Conservation (phyloP, 768 basidiomycete species). For the Lentinula detonsa region DNA sequence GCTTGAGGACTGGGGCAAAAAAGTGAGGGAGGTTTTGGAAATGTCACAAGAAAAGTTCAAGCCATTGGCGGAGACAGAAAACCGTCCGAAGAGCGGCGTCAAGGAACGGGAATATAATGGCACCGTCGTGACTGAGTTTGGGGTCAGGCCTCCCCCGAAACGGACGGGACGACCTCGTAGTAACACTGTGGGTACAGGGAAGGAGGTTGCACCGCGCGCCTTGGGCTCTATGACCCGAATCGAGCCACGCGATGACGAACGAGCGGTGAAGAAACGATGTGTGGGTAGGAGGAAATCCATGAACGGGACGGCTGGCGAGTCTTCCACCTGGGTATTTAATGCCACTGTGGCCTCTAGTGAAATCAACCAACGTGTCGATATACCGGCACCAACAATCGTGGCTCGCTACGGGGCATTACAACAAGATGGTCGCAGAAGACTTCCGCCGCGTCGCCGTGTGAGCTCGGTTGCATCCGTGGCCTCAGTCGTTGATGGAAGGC, state of each 20-base stretch:
- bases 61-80: conserved; percentile 38
- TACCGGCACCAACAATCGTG: not conserved
- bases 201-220: conserved; percentile 2
- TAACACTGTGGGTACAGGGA: conserved; percentile 20
- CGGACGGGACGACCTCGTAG: conserved; percentile 24
- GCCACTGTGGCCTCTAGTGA: conserved; percentile 43
- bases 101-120: conserved; percentile 9
- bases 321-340: conserved; percentile 41
- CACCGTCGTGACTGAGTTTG: not conserved
- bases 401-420: not conserved
- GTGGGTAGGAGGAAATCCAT: conserved; percentile 44
- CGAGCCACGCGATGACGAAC: conserved; percentile 15
- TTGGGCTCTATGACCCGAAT: not conserved
- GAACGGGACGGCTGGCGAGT: conserved; percentile 19
- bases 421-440: not conserved
- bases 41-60: conserved; percentile 51
- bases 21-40: conserved; percentile 47
- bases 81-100: conserved; percentile 9
- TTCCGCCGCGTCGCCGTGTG: not conserved
- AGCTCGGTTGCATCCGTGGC: not conserved
- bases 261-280: conserved; percentile 51
- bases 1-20: conserved; percentile 51
- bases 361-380: conserved; percentile 7
- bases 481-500: not conserved
- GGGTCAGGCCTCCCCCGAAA: not conserved